A percentile compares a stretch with the other conserved stretches of the same genome.
phyloP scores from a whole-genome alignment of 2,329 filamentous ascomycete genomes.

The Fusarium vanettenii region DNA sequence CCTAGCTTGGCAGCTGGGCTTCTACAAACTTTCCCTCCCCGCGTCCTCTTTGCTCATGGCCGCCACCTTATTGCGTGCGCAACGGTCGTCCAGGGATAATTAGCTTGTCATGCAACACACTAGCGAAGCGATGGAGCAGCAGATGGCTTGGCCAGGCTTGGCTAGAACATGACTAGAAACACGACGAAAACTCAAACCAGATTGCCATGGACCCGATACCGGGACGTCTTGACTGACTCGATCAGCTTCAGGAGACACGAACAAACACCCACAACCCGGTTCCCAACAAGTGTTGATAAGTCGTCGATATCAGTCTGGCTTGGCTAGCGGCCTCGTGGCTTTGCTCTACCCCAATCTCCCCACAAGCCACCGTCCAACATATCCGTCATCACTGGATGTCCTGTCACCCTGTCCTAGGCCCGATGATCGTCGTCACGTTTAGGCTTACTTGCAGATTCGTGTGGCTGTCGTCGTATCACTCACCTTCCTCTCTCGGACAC shows the following conservation, averaged over 20 bases:
- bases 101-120: background rate
- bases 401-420: conserved; percentile 13
- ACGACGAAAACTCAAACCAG: conserved; percentile 13
- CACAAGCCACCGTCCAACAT: conserved; percentile 9
- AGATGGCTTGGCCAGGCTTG: conserved; percentile 7
- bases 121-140: background rate
- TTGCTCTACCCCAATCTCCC: background rate
- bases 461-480: conserved; percentile 7
- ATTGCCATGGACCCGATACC: conserved; percentile 1
- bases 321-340: conserved; percentile 10
- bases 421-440: background rate
- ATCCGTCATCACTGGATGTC: background rate
- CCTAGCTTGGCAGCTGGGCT: conserved; percentile 1
- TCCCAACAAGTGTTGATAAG: background rate
- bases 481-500: conserved; percentile 33
- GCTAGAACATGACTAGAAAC: conserved; percentile 32
- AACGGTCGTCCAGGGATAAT: background rate
- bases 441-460: conserved; percentile 1
- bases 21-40: background rate
- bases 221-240: conserved; percentile 5
- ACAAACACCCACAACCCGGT: background rate
- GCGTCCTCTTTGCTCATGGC: background rate
- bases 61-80: conserved; percentile 2
- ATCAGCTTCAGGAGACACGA: background rate
- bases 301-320: background rate